phyloP scores from a whole-genome alignment of 1,284 basidiomycete species.

The Ganoderma meredithae region DNA sequence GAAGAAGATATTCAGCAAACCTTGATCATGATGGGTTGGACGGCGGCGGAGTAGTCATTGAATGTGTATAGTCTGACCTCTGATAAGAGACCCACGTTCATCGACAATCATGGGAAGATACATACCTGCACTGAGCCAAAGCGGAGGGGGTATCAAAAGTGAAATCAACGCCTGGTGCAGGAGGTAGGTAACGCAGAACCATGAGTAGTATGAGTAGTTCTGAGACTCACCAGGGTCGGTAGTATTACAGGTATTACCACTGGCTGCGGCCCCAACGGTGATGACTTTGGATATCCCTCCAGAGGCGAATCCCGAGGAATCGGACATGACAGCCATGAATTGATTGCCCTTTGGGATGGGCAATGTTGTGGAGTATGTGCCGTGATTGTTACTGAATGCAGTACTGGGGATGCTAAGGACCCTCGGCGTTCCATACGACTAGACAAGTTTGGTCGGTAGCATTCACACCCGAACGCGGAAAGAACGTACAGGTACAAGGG shows the following conservation, averaged over 20 bases:
- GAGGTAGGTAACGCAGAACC: neutral
- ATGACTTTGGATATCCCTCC: constrained; percentile 66
- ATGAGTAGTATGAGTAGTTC: neutral
- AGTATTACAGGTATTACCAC: constrained; percentile 61
- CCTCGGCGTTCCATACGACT: constrained; percentile 61
- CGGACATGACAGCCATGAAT: constrained; percentile 74
- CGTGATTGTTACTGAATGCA: constrained; percentile 61
- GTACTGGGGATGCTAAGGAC: constrained; percentile 64
- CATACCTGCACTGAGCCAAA: constrained; percentile 70
- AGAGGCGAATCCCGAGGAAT: constrained; percentile 69
- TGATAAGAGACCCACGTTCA: neutral
- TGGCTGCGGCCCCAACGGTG: constrained; percentile 53
- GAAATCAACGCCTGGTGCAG: constrained; percentile 50
- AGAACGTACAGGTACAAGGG: constrained; percentile 63
- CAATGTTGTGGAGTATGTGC: constrained; percentile 58
- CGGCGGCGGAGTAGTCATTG: constrained; percentile 54
- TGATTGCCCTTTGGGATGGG: constrained; percentile 47
- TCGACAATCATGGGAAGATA: neutral
- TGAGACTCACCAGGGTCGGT: constrained; percentile 48
- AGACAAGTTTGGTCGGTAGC: constrained; percentile 5
- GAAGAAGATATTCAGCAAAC: constrained; percentile 46
- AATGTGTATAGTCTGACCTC: constrained; percentile 59
- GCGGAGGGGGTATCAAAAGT: constrained; percentile 58
- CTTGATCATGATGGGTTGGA: constrained; percentile 65
- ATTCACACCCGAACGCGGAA: neutral